phyloP scores from a whole-genome alignment of 176 grass and related monocot genomes.

The Oryza glumipatula region DNA sequence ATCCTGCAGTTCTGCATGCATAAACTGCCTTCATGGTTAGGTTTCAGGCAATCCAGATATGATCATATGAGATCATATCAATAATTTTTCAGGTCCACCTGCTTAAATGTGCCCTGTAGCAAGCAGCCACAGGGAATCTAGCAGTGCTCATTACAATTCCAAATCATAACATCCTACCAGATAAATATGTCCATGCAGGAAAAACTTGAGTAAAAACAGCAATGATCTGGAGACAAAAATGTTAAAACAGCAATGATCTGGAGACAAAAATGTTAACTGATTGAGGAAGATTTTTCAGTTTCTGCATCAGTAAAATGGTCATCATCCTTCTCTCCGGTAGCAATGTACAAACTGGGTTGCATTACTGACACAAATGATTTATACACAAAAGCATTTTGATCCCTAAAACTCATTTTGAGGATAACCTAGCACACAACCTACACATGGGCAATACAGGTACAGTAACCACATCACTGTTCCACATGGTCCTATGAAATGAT shows the following conservation, averaged over 20 bases:
- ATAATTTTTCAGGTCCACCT: conserved; percentile 43
- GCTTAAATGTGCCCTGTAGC: conserved; percentile 46
- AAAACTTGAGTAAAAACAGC: background rate
- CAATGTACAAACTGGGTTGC: conserved; percentile 51
- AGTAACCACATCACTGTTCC: conserved; percentile 1
- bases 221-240: conserved; percentile 23
- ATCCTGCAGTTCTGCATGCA: conserved; percentile 1
- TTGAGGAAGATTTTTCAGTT: conserved; percentile 7
- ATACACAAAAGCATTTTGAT: conserved; percentile 42
- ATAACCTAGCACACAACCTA: conserved; percentile 38
- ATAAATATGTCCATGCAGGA: background rate
- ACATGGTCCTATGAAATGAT: conserved; percentile 54
- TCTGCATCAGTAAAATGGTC: conserved; percentile 25
- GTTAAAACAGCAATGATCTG: background rate
- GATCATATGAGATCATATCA: conserved; percentile 16
- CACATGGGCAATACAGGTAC: conserved; percentile 31
- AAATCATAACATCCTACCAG: conserved; percentile 9
- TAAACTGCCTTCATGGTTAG: conserved; percentile 39
- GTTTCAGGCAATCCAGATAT: conserved; percentile 1
- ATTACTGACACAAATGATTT: conserved; percentile 47
- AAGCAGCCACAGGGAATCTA: conserved; percentile 35
- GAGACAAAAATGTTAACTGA: conserved; percentile 2
- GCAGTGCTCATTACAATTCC: conserved; percentile 15
- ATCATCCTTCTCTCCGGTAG: background rate
- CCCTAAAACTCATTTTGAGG: conserved; percentile 6